Conservation (phyloP, 2,329 filamentous ascomycete genomes). For the Rhynchosporium secalis region DNA sequence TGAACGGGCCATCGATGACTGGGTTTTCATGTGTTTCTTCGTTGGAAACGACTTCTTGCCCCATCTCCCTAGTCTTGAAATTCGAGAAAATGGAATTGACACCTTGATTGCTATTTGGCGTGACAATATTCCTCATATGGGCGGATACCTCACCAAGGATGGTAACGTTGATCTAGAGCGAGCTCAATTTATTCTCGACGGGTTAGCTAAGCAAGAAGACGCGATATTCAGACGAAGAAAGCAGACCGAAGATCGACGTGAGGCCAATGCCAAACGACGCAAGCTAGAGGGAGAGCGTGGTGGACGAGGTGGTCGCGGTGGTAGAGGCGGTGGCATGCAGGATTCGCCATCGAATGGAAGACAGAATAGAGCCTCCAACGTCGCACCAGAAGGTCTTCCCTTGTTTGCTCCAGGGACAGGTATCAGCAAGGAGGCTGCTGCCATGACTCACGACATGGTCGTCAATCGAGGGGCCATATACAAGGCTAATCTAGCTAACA, state of each 20-base stretch:
- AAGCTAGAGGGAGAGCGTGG: constrained; percentile 65
- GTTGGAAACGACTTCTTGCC: constrained; percentile 98
- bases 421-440: constrained; percentile 56
- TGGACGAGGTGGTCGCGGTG: constrained; percentile 35
- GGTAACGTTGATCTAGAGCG: constrained; percentile 84
- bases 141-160: constrained; percentile 94
- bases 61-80: constrained; percentile 95
- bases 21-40: constrained; percentile 99
- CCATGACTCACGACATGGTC: constrained; percentile 84
- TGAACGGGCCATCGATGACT: constrained; percentile 92
- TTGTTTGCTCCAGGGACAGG: constrained; percentile 55
- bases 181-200: constrained; percentile 84
- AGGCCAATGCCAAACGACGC: constrained; percentile 75
- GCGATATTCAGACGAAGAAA: constrained; percentile 87
- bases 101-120: constrained; percentile 96
- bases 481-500: constrained; percentile 81
- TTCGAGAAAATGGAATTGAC: constrained; percentile 95
- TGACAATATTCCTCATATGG: constrained; percentile 87
- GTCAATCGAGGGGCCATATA: constrained; percentile 68
- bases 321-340: constrained; percentile 35
- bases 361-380: constrained; percentile 29
- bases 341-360: constrained; percentile 36
- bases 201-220: constrained; percentile 89
- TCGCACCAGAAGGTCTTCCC: constrained; percentile 50
- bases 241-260: constrained; percentile 79